A percentile compares a stretch with the other conserved stretches of the same genome.
phyloP scores from a whole-genome alignment of 345 rosid species.

The Rhizophora apiculata region DNA sequence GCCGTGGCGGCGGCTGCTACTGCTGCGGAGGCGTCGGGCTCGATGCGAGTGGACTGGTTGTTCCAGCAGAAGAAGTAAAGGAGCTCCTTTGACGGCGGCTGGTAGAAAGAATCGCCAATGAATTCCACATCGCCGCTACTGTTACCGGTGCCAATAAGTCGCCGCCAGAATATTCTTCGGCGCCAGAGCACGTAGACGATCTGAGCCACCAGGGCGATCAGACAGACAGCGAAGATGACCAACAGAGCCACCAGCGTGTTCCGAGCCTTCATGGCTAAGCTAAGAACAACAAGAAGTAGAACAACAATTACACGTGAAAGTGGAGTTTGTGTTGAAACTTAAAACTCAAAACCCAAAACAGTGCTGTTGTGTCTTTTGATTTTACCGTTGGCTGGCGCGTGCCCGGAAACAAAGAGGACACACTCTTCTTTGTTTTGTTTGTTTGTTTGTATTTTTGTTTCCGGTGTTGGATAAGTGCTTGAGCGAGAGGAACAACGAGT shows the following conservation, averaged over 20 bases:
- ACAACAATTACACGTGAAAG: too few species aligned
- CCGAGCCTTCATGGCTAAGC: conserved; percentile 34
- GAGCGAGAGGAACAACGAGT: too few species aligned
- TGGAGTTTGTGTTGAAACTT: too few species aligned
- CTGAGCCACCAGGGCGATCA: conserved; percentile 37
- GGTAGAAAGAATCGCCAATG: conserved; percentile 14
- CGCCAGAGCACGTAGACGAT: conserved; percentile 54
- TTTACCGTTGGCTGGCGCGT: too few species aligned
- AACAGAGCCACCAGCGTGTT: conserved; percentile 41
- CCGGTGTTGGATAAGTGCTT: too few species aligned
- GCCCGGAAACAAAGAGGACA: too few species aligned
- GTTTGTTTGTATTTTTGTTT: too few species aligned
- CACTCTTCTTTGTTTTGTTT: too few species aligned
- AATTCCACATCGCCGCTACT: conserved; percentile 12
- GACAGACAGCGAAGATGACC: conserved; percentile 36
- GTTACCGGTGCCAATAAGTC: conserved; percentile 11
- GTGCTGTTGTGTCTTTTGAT: too few species aligned
- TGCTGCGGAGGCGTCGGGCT: conserved; percentile 22
- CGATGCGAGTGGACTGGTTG: conserved; percentile 46
- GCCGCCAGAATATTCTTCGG: conserved; percentile 35
- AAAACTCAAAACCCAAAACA: too few species aligned
- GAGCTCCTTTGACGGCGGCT: conserved; percentile 62
- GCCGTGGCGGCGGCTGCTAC: conserved; percentile 8
- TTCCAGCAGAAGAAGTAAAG: conserved; percentile 74
- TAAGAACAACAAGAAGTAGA: not conserved